Percentiles rank a stretch among this genome's conserved stretches.
Evolutionary conservation across 495 filamentous ascomycete species (phyloP).

Genomic region (Neurospora sp.): DNA sequence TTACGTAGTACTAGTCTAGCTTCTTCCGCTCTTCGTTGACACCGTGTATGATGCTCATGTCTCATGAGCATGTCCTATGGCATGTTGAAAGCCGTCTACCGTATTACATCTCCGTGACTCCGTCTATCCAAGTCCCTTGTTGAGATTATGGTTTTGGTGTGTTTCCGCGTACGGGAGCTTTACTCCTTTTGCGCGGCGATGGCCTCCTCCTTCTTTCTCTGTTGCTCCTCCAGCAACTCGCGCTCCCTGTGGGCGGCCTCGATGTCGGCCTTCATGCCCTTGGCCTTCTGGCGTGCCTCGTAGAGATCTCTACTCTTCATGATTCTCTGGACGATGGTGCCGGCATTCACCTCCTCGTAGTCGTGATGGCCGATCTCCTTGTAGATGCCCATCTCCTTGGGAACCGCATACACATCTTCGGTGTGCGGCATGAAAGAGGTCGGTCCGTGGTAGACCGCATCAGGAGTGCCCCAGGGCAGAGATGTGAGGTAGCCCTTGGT

Average conservation of each 20-base stretch:
- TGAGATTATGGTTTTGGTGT: background rate
- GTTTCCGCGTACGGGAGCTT: background rate
- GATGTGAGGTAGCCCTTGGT: slow-evolving; percentile 62
- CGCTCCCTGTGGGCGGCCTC: slow-evolving; percentile 51
- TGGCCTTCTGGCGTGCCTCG: slow-evolving; percentile 80
- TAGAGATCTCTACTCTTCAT: slow-evolving; percentile 73
- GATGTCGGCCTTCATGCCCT: slow-evolving; percentile 68
- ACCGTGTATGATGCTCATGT: background rate
- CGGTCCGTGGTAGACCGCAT: slow-evolving; percentile 88
- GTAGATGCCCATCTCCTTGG: slow-evolving; percentile 73
- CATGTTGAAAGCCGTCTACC: slow-evolving; percentile 9
- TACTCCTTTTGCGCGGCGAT: slow-evolving; percentile 1
- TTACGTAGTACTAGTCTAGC: slow-evolving; percentile 7
- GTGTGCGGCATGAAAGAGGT: slow-evolving; percentile 82
- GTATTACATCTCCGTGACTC: background rate
- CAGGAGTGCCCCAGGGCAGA: slow-evolving; percentile 64
- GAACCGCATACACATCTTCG: slow-evolving; percentile 74
- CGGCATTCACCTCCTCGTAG: slow-evolving; percentile 82
- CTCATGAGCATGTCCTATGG: background rate
- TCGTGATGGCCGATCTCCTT: slow-evolving; percentile 59
- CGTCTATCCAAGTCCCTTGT: background rate
- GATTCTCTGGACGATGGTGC: slow-evolving; percentile 83
- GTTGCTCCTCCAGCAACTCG: slow-evolving; percentile 46
- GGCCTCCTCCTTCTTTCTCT: slow-evolving; percentile 28
- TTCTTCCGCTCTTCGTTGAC: background rate